phyloP scores from a whole-genome alignment of 1,139 yeast genomes.

The Blastobotrys indianensis region DNA sequence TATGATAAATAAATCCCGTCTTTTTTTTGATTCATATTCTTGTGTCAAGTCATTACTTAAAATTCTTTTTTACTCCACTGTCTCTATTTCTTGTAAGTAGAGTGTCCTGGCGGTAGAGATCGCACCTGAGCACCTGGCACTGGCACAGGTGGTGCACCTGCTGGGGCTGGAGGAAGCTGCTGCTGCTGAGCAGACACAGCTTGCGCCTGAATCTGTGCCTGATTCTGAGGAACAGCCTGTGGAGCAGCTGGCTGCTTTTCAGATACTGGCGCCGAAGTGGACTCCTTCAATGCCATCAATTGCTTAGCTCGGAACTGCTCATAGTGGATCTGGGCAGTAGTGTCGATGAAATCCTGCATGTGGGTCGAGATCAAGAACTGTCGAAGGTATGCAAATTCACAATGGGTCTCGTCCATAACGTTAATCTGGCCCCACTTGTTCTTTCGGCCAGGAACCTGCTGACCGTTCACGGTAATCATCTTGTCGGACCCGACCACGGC shows the following conservation, averaged over 20 bases:
- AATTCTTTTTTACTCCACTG: neutral
- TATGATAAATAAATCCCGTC: neutral
- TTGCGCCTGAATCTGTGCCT: conserved; percentile 2
- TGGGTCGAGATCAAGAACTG: conserved; percentile 94
- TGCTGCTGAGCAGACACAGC: conserved; percentile 5
- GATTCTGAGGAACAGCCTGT: neutral
- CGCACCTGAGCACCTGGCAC: conserved; percentile 43
- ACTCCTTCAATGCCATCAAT: conserved; percentile 88
- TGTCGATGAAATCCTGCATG: conserved; percentile 90
- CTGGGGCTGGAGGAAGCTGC: conserved; percentile 7
- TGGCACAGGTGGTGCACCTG: conserved; percentile 6
- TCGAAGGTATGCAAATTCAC: conserved; percentile 90
- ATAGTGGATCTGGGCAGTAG: conserved; percentile 83
- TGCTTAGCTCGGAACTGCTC: conserved; percentile 93
- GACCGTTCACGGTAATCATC: conserved; percentile 51
- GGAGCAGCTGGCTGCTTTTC: neutral
- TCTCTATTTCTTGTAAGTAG: conserved; percentile 8
- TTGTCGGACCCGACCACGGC: conserved; percentile 93
- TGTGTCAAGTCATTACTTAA: neutral
- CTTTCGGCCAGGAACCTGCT: conserved; percentile 79
- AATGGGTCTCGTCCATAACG: conserved; percentile 85
- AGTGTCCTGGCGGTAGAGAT: conserved; percentile 14
- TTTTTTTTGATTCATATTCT: neutral
- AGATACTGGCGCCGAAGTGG: conserved; percentile 39
- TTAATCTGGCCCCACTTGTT: conserved; percentile 89